Percentiles rank a stretch among this genome's conserved stretches.
Evolutionary conservation across 1,139 yeast genomes (phyloP).

Genomic region (Debaryomycetaceae sp.): DNA sequence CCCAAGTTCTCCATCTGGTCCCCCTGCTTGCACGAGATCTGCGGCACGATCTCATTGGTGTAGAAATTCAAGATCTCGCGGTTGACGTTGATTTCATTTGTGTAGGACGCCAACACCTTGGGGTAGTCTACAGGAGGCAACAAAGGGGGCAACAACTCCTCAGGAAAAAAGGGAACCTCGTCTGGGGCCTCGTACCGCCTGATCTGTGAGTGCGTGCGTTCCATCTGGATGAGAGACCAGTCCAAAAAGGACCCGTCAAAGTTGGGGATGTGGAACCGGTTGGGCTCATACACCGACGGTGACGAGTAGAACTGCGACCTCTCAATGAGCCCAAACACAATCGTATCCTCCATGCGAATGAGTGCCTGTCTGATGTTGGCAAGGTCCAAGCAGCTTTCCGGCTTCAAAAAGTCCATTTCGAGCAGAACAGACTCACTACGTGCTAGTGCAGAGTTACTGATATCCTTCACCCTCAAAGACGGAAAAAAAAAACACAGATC

Average conservation of each 20-base stretch:
- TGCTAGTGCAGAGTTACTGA: no score
- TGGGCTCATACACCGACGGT: slow-evolving; percentile 65
- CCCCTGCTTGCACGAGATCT: slow-evolving; percentile 62
- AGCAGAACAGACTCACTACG: no score
- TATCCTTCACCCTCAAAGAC: no score
- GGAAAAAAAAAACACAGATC: no score
- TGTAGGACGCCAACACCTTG: slow-evolving; percentile 65
- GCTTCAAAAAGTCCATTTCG: slow-evolving; percentile 90
- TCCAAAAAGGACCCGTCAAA: slow-evolving; percentile 83
- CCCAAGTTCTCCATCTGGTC: slow-evolving; percentile 87
- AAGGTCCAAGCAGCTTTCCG: slow-evolving; percentile 77
- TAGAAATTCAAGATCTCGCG: slow-evolving; percentile 62
- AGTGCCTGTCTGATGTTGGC: slow-evolving; percentile 79
- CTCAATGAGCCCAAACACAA: slow-evolving; percentile 87
- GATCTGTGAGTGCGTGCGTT: slow-evolving; percentile 74
- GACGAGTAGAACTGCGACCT: slow-evolving; percentile 82
- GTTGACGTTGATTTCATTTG: slow-evolving; percentile 75
- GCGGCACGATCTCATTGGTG: slow-evolving; percentile 67
- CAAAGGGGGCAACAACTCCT: slow-evolving; percentile 58
- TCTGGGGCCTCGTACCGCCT: slow-evolving; percentile 95
- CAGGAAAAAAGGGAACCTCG: slow-evolving; percentile 87
- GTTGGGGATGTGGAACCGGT: slow-evolving; percentile 57
- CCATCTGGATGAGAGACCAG: slow-evolving; percentile 77
- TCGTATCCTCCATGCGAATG: slow-evolving; percentile 93
- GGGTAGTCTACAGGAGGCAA: slow-evolving; percentile 82